phyloP scores from a whole-genome alignment of 768 basidiomycete species.

The Trametes elegans region DNA sequence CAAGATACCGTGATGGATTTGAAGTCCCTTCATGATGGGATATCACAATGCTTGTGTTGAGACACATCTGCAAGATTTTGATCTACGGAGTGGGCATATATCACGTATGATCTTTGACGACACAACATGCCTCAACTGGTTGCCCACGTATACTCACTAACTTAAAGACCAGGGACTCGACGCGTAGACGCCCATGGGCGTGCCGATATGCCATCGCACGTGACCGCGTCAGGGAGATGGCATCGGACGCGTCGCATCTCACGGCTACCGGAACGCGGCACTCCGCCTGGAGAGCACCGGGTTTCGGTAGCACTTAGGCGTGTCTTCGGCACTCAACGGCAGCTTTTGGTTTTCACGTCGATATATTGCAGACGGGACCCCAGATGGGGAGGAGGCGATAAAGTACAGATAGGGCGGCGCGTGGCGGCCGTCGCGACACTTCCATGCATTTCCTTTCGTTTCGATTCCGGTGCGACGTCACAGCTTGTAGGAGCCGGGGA shows the following conservation, averaged over 20 bases:
- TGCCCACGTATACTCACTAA: no score
- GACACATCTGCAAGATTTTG: no score
- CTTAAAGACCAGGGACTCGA: no score
- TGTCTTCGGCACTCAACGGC: background rate
- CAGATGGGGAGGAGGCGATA: background rate
- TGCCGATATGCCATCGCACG: no score
- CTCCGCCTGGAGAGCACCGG: background rate
- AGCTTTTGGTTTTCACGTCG: no score
- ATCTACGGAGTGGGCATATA: no score
- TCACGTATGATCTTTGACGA: no score
- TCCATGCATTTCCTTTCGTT: background rate
- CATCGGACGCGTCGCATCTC: background rate
- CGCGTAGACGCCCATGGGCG: no score
- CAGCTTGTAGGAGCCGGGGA: slow-evolving; percentile 25
- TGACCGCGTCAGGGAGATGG: background rate
- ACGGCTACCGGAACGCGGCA: background rate
- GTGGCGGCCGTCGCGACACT: background rate
- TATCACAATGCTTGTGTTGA: no score
- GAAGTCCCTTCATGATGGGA: no score
- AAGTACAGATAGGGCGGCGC: background rate
- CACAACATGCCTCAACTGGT: no score
- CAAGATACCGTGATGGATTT: no score
- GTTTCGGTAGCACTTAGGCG: background rate
- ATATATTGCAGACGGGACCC: background rate
- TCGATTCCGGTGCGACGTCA: background rate